Conservation (phyloP, 306 rosid species). For the Morella rubra region DNA sequence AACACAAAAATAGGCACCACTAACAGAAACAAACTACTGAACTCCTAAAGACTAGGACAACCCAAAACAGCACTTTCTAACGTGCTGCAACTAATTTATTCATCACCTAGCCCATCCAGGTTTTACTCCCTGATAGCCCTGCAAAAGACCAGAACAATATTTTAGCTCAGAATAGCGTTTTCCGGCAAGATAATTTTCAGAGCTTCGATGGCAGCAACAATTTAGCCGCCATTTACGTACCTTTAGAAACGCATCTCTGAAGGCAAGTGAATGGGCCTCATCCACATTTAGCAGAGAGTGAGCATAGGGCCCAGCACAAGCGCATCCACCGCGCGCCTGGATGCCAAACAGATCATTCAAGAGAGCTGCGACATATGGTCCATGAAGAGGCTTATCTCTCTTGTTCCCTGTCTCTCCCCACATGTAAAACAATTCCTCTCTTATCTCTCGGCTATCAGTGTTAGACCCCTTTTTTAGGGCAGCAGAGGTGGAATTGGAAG, state of each 20-base stretch:
- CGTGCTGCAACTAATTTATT: background rate
- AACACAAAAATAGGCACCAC: no score
- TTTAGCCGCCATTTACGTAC: slow-evolving; percentile 27
- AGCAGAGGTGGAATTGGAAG: slow-evolving; percentile 33
- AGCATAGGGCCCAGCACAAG: slow-evolving; percentile 92
- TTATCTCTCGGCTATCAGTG: slow-evolving; percentile 1
- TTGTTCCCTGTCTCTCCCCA: slow-evolving; percentile 60
- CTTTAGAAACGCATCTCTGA: slow-evolving; percentile 64
- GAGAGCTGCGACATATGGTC: slow-evolving; percentile 67
- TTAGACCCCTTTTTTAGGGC: background rate
- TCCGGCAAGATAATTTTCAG: no score
- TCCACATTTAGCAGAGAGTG: slow-evolving; percentile 63
- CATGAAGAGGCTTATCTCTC: slow-evolving; percentile 75
- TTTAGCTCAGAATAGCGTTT: no score
- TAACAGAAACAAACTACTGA: slow-evolving; percentile 10
- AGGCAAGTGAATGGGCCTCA: slow-evolving; percentile 44
- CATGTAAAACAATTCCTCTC: slow-evolving; percentile 33
- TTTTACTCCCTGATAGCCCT: slow-evolving; percentile 76
- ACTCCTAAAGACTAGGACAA: background rate
- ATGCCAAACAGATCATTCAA: slow-evolving; percentile 84
- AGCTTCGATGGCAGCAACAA: background rate
- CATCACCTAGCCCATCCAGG: slow-evolving; percentile 96
- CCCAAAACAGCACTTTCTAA: background rate
- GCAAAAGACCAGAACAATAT: background rate
- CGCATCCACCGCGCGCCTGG: slow-evolving; percentile 88